Evolutionary conservation across 2,329 filamentous ascomycete genomes (phyloP).

Genomic region (Trichoderma atrobrunneum): DNA sequence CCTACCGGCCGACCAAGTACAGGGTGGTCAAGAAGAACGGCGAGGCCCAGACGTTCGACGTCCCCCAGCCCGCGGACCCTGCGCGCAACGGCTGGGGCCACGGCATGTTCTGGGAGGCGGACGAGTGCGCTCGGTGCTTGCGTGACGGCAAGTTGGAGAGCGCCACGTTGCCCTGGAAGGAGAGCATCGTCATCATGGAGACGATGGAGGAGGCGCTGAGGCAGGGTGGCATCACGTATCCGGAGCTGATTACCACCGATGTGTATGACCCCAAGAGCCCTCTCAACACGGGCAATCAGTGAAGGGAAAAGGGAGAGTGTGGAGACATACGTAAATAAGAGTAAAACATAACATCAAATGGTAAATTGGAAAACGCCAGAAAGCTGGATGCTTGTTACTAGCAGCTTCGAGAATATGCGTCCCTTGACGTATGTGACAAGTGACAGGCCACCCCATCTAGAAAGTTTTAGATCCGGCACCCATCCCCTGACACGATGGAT

Average conservation of each 20-base stretch:
- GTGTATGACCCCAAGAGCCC: constrained; percentile 59
- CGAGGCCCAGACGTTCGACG: constrained; percentile 50
- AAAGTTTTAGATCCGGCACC: not conserved
- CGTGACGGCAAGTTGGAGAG: constrained; percentile 77
- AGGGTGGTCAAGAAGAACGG: constrained; percentile 57
- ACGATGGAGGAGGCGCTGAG: constrained; percentile 55
- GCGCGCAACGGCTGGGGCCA: constrained; percentile 57
- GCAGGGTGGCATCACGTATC: constrained; percentile 54
- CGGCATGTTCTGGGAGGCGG: constrained; percentile 88
- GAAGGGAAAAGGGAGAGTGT: constrained; percentile 6
- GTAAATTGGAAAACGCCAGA: not conserved
- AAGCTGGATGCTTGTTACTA: not conserved
- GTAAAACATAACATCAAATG: not conserved
- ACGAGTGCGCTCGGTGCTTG: constrained; percentile 72
- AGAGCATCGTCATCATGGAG: constrained; percentile 85
- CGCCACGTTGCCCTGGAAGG: constrained; percentile 64
- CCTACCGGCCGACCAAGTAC: constrained; percentile 66
- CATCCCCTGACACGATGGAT: not conserved
- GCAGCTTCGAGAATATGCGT: not conserved
- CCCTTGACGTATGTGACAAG: not conserved
- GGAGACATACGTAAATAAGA: not conserved
- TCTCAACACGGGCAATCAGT: constrained; percentile 55
- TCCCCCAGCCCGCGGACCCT: constrained; percentile 51
- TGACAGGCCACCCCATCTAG: not conserved
- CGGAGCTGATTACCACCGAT: constrained; percentile 54